Percentiles rank a stretch among this genome's conserved stretches.
These are phyloP conservation scores for Ministeria vibrans DNA, from an alignment of 78 protist genomes.

Conservation along the genomic window DNA sequence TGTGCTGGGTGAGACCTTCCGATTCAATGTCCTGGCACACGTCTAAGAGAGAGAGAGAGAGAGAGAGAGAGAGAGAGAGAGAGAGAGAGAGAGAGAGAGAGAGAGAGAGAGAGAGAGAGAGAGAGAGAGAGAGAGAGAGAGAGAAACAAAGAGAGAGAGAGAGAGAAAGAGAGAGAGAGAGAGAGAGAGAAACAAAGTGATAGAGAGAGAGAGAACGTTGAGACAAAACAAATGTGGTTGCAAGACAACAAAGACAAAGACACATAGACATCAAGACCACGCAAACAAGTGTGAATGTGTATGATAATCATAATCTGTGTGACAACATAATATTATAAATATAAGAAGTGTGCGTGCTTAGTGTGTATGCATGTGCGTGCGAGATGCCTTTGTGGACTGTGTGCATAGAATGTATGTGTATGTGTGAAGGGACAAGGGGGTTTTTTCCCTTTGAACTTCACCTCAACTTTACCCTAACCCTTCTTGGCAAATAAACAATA, in stretches of 20 bases:
- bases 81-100: neutral
- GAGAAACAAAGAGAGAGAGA: no score
- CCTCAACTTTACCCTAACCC: no score
- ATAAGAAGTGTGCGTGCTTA: no score
- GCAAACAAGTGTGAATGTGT: no score
- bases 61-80: neutral
- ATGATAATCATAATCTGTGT: no score
- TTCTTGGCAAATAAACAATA: no score
- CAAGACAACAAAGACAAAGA: neutral
- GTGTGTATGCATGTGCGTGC: no score
- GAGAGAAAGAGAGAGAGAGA: neutral
- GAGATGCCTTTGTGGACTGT: no score
- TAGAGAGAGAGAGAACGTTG: neutral
- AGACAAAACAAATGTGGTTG: neutral
- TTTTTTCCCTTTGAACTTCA: no score
- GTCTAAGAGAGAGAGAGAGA: neutral
- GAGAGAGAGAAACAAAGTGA: neutral
- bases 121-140: neutral
- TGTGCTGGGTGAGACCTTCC: neutral
- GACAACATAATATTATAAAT: no score
- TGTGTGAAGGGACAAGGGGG: no score
- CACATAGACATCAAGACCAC: conserved; percentile 1
- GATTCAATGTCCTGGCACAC: neutral
- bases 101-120: neutral
- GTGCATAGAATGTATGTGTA: no score